These are phyloP conservation scores for Sideroxylon spinosum DNA, from an alignment of 179 eudicot genomes.

Conservation along the genomic window DNA sequence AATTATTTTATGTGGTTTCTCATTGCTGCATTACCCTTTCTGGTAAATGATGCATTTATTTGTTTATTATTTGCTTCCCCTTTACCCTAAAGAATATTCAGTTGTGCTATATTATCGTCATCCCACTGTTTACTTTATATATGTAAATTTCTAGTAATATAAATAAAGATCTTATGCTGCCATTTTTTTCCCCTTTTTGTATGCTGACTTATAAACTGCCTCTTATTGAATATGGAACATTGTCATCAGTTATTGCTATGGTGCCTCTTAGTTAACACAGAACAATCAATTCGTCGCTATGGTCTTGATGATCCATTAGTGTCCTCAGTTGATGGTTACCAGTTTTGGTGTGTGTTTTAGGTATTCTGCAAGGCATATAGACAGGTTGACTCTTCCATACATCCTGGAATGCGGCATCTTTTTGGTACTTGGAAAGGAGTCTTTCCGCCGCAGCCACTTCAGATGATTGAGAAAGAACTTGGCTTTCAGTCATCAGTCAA, in stretches of 20 bases:
- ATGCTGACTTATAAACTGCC: background rate
- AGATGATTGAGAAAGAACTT: conserved; percentile 84
- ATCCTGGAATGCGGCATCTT: conserved; percentile 82
- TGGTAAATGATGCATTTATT: background rate
- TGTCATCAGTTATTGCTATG: too few relatives aligned
- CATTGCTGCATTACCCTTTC: background rate
- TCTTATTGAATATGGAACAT: background rate
- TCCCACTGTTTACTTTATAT: background rate
- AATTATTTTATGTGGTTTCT: conserved; percentile 16
- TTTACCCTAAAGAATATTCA: background rate
- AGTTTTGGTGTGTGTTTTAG: conserved; percentile 38
- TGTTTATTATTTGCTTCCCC: background rate
- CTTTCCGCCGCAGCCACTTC: conserved; percentile 82
- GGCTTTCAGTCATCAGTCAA: conserved; percentile 58
- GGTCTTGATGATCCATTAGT: conserved; percentile 11
- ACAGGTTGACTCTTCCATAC: conserved; percentile 74
- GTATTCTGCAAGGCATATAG: conserved; percentile 93
- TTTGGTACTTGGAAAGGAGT: conserved; percentile 99
- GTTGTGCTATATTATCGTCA: background rate
- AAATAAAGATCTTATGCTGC: background rate
- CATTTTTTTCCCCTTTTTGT: background rate
- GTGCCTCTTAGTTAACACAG: background rate
- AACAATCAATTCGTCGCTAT: background rate
- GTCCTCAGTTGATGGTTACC: conserved; percentile 1
- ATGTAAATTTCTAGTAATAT: background rate